Evolutionary conservation across 208 protist species (phyloP), one percentile per base, ranked within the genome.

Genomic region (Leptomonas pyrrhocoris): DNA sequence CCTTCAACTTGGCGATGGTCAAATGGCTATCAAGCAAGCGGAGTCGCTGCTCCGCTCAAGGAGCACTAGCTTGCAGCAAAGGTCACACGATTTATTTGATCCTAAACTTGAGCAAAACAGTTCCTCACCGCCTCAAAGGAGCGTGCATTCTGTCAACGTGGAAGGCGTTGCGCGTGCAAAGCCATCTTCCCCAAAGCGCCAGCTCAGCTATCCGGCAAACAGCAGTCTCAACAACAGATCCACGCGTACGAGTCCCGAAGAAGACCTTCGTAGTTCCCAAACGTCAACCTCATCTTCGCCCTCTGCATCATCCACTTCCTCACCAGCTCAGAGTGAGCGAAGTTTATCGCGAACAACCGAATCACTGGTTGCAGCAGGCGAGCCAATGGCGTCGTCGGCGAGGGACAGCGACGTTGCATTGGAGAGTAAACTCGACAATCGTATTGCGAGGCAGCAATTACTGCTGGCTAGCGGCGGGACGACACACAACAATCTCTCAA

Each of bases 1-100:
- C 28, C 42, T 83, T 13, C 80, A 75, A 50, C 25, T 65, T 23
- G n/a, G 56, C 58, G 59, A 56, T 23, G 36, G 25, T 34, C 19
- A 50, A 25, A 7, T 21, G 16, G 34, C 21, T n/a, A 13, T 42
- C 38, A 48, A 11, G 5, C 36, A 30, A 13, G 15, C 34, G 13
- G 61, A 18, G 18, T 77, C 72, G 7, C 50, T 51, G 50, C 48
- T 66, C 16, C 72, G 64, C n/a, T 65, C 64, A 19, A 53, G 50
- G 51, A 77, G 72, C 42, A 18, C 50, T 28, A 71, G 57, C 28
- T 27, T 63, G 28, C 45, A 59, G 27, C 54, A 31, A 36, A 28
- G 55, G 11, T 25, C 55, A 30, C 28, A 30, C 13, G 16, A 45
- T 13, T 25, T 70, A n/a, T 75, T 65, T 16, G 43, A 55, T 27